These are phyloP conservation scores for Peronospora tabacina DNA, from an alignment of 352 stramenopile species.

Conservation along the genomic window DNA sequence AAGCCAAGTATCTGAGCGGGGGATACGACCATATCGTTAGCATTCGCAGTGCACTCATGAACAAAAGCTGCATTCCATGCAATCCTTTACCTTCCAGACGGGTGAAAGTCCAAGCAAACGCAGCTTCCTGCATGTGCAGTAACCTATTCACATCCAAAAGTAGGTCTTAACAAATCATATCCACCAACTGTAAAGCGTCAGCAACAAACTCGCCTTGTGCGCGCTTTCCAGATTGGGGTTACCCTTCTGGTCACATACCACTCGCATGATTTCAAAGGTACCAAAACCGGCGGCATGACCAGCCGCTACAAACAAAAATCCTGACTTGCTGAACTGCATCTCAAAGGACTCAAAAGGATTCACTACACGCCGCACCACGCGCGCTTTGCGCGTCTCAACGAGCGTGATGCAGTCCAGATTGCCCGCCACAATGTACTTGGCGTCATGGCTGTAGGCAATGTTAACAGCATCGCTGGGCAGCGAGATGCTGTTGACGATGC, in stretches of 20 bases:
- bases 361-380: conserved; percentile 64
- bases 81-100: conserved; percentile 50
- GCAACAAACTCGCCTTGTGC: conserved; percentile 46
- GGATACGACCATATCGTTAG: conserved; percentile 1
- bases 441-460: conserved; percentile 72
- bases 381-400: conserved; percentile 77
- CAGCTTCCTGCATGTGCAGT: conserved; percentile 76
- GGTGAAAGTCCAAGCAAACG: conserved; percentile 70
- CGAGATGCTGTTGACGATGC: conserved; percentile 70
- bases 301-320: conserved; percentile 75
- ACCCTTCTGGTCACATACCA: conserved; percentile 68
- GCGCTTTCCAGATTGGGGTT: conserved; percentile 78
- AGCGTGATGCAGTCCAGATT: conserved; percentile 70
- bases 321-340: conserved; percentile 74
- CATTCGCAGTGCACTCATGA: not conserved
- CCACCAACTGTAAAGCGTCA: not conserved
- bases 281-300: conserved; percentile 65
- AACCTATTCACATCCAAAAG: conserved; percentile 32
- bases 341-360: conserved; percentile 81
- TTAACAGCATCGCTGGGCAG: conserved; percentile 67
- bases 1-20: conserved; percentile 52
- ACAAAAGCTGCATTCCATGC: not conserved
- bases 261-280: conserved; percentile 79
- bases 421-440: conserved; percentile 74
- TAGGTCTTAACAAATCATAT: conserved; percentile 1